phyloP scores from a whole-genome alignment of 805 yeast species.

The Candida wancherniae region DNA sequence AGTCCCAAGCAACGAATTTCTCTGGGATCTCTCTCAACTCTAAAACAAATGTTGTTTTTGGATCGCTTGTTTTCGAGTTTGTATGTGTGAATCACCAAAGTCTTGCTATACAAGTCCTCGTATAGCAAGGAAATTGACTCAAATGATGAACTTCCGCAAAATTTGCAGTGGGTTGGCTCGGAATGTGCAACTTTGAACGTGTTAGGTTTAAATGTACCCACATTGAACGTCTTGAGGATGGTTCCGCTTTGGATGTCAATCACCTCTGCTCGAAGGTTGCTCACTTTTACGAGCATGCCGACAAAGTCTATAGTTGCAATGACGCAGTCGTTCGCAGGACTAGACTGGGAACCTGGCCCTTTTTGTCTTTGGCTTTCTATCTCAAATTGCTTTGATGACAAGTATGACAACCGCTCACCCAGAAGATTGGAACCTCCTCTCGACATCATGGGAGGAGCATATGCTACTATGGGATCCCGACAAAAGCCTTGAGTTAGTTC shows the following conservation, averaged over 20 bases:
- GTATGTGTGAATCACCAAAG: constrained; percentile 68
- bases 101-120: constrained; percentile 51
- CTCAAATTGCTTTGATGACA: too few relatives aligned
- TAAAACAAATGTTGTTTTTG: constrained; percentile 71
- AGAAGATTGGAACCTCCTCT: constrained; percentile 9
- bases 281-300: constrained; percentile 66
- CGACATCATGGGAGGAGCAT: constrained; percentile 17
- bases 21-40: constrained; percentile 90
- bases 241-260: constrained; percentile 79
- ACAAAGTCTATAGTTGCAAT: constrained; percentile 62
- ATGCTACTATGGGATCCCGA: constrained; percentile 7
- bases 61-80: constrained; percentile 63
- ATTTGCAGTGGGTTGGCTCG: constrained; percentile 82
- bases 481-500: constrained; percentile 7
- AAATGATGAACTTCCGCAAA: constrained; percentile 86
- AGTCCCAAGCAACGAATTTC: constrained; percentile 88
- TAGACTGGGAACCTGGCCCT: too few relatives aligned
- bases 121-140: constrained; percentile 69
- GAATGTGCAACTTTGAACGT: constrained; percentile 70
- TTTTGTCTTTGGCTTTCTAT: constrained; percentile 6
- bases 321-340: constrained; percentile 30
- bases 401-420: too few relatives aligned
- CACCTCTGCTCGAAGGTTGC: constrained; percentile 53
- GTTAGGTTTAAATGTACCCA: constrained; percentile 58
- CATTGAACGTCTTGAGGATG: constrained; percentile 52